Base-by-base conservation (phyloP, 108 stramenopile species). In the Thalassiosira profunda region DNA sequence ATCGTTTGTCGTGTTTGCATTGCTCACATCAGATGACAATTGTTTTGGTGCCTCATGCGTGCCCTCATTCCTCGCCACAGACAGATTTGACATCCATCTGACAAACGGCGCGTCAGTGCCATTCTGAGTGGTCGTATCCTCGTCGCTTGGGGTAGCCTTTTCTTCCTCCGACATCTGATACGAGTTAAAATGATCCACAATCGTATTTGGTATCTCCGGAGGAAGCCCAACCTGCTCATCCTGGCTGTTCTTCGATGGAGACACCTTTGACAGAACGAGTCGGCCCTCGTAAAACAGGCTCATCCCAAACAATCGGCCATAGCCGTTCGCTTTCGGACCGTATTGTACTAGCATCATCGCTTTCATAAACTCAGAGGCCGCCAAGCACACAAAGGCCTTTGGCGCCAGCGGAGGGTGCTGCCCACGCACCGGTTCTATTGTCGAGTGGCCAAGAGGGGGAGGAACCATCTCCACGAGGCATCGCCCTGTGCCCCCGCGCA, bases 381-480 rank as follows among this genome's bases (percentile, higher is more conserved):
- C 80, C 23, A 77, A 44, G 42, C 24, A 64, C 10, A 74, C 54
- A 36, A 70, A 51, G 7, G 76, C 10, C 36, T 70, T 36, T 7
- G 76, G 82, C 21, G 73, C 28, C 14, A 40, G 51, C 45, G 79
- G 67, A 9, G 82, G 66, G 48, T 82, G 72, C 11, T 58, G 53
- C 9, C 81, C 70, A 36, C 75, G 44, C n/a, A 36, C 42, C 29
- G 67, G 52, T 5, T 9, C 25, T 30, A 28, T 20, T 3, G 34
- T 44, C 9, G 15, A 38, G n/a, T 33, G 47, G 20, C 37, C 29
- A 47, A 85, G 59, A 26, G 90, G 87, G 41, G 66, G 28, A 8
- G 87, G 90, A 9, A 92, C 54, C 46, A 70, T 49, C 48, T 89
- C 86, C 15, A 89, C 87, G 1, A 86, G 43, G 52, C 86, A 67